A percentile compares a stretch with the other conserved stretches of the same genome.
Evolutionary conservation across 1,139 yeast genomes (phyloP).

Genomic region (Sugiyamaella paludigena): DNA sequence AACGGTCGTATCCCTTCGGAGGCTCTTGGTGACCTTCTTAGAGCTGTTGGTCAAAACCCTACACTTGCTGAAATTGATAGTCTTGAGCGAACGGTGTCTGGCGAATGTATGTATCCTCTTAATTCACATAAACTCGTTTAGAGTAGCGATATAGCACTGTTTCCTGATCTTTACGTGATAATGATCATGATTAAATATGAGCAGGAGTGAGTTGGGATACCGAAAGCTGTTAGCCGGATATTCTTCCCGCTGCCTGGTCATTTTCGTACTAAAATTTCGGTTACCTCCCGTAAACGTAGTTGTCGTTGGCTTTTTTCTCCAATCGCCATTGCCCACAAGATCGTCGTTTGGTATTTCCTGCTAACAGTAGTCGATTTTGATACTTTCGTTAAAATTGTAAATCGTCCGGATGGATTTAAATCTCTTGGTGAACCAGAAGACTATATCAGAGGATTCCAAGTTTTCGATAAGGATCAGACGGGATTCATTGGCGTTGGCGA

Average conservation of each 20-base stretch:
- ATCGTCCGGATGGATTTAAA: slow-evolving; percentile 88
- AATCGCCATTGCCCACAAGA: too few relatives aligned
- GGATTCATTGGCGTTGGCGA: slow-evolving; percentile 98
- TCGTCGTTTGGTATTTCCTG: not conserved
- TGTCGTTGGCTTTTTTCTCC: too few relatives aligned
- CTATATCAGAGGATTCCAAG: slow-evolving; percentile 95
- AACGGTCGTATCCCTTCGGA: slow-evolving; percentile 89
- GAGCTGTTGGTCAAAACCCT: slow-evolving; percentile 99
- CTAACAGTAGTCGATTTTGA: slow-evolving; percentile 55
- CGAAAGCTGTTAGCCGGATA: too few relatives aligned
- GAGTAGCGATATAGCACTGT: not conserved
- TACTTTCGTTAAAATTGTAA: slow-evolving; percentile 71
- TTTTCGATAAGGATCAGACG: slow-evolving; percentile 91
- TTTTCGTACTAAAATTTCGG: too few relatives aligned
- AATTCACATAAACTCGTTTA: slow-evolving; percentile 2
- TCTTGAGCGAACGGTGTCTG: slow-evolving; percentile 50
- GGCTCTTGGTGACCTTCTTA: slow-evolving; percentile 84
- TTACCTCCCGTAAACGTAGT: too few relatives aligned
- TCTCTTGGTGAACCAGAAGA: slow-evolving; percentile 94
- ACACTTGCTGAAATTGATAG: slow-evolving; percentile 85
- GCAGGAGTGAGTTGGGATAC: too few relatives aligned
- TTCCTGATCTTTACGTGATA: slow-evolving; percentile 11
- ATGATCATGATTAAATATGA: too few relatives aligned
- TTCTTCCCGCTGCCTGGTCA: too few relatives aligned
- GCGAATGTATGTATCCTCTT: slow-evolving; percentile 35